Evolutionary conservation across 495 filamentous ascomycete species (phyloP).

Genomic region (Aspergillus mulundensis): DNA sequence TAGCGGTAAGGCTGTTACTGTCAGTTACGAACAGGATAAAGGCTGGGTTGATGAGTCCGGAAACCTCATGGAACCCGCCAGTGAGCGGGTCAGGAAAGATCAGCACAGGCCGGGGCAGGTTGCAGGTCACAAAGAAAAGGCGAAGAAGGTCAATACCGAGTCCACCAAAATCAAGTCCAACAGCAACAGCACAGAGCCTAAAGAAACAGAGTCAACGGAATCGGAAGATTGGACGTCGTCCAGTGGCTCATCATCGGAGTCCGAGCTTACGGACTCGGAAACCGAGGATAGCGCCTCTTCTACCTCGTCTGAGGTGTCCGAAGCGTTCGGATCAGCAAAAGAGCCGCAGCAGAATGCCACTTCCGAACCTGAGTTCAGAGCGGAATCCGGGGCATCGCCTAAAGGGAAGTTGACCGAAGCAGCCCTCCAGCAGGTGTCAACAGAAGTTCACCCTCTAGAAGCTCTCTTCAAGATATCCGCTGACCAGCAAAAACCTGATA

Average conservation of each 20-base stretch:
- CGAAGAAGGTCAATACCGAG: slow-evolving; percentile 5
- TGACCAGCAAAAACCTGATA: slow-evolving; percentile 33
- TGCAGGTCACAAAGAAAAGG: slow-evolving; percentile 36
- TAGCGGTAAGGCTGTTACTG: slow-evolving; percentile 30
- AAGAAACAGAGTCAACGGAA: slow-evolving; percentile 21
- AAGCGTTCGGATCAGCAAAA: slow-evolving; percentile 7
- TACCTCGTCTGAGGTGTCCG: slow-evolving; percentile 24
- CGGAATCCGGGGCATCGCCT: neutral
- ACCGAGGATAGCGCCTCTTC: slow-evolving; percentile 22
- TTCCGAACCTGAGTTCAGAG: slow-evolving; percentile 14
- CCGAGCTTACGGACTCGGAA: slow-evolving; percentile 25
- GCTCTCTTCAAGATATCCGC: slow-evolving; percentile 77
- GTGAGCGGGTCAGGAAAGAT: slow-evolving; percentile 31
- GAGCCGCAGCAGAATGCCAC: neutral
- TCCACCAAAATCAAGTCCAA: slow-evolving; percentile 7
- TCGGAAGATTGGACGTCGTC: slow-evolving; percentile 47
- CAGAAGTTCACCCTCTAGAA: slow-evolving; percentile 78
- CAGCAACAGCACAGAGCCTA: neutral
- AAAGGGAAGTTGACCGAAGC: neutral
- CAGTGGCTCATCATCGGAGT: slow-evolving; percentile 36
- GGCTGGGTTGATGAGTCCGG: slow-evolving; percentile 86
- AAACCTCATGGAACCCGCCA: slow-evolving; percentile 61
- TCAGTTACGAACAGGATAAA: slow-evolving; percentile 58
- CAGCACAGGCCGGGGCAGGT: slow-evolving; percentile 35
- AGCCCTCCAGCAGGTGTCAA: slow-evolving; percentile 21